Evolutionary conservation across 1,139 yeast genomes (phyloP), one percentile per base, ranked within the genome.

Genomic region (Lodderomyces pseudojiufengensis): DNA sequence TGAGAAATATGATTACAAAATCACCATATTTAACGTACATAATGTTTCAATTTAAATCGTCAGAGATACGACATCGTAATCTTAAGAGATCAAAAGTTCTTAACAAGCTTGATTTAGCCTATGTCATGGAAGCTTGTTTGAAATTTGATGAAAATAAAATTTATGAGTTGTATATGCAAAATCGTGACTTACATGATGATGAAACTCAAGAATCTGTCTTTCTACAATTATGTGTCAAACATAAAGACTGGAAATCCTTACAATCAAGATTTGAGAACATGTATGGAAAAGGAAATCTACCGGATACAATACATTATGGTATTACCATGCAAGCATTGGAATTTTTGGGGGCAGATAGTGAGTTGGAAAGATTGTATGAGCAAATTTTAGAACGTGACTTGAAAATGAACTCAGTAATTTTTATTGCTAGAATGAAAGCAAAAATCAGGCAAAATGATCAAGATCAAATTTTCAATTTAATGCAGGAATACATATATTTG

Each of bases 321-420:
- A 70, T 78, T 24, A 78, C 83, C 4, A 77, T 87, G 76, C 61
- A 65, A 37, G 79, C 87, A 0, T 61, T 85, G 42, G 78, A 86
- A 0, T 51, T 58, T 7, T 58, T 76, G 31, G 87, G 87, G 1
- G 78, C 80, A 21, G 52, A 60, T 3, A 67, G 67, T 10, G 72
- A 78, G 41, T 73, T 82, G 9, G 73, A 77, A 27, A 60, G 63
- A 36, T 62, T 85, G 12, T 78, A 68, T 57, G 56, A 64, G 1
- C 78, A 75, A 43, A 55, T 76, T 32, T 38, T 63, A 10, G 57
- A 63, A 39, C 63, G 83, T 39, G 65, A 70, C 0, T 59, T 78
- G 46, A 46, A 44, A 3, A 84, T 87, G 1, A 65, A 67, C 5
- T 61, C 70, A 11, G 53, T 63, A 4, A 68, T 83, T 1, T 58